Evolutionary conservation across 352 stramenopile genomes (phyloP).

Genomic region (Pythium sp.): DNA sequence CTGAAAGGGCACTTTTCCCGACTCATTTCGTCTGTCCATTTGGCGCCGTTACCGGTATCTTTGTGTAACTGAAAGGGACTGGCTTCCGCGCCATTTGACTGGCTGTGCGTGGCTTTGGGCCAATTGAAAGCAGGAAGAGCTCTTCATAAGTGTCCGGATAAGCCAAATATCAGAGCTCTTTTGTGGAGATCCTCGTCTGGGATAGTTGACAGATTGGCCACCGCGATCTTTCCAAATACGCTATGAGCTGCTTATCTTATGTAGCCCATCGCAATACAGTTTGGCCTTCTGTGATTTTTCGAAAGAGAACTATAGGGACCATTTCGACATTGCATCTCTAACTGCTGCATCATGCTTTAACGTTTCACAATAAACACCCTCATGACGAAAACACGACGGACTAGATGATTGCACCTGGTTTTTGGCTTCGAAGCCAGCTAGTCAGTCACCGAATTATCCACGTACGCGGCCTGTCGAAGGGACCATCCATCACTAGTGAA

Average conservation of each 20-base stretch:
- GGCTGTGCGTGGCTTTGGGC: not conserved
- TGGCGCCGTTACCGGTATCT: not conserved
- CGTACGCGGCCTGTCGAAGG: not conserved
- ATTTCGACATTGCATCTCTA: not conserved
- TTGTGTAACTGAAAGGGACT: not conserved
- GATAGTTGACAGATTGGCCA: not conserved
- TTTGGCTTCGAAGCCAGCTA: not conserved
- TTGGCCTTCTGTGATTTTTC: not conserved
- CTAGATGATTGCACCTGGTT: not conserved
- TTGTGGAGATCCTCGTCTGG: not conserved
- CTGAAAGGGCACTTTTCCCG: not conserved
- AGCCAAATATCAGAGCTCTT: not conserved
- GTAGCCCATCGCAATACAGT: not conserved
- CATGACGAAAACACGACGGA: not conserved
- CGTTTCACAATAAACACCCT: not conserved
- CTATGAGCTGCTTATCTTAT: not conserved
- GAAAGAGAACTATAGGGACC: not conserved
- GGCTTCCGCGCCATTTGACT: not conserved
- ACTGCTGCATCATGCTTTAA: not conserved
- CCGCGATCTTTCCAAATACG: not conserved
- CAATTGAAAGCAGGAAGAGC: not conserved
- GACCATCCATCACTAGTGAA: not conserved
- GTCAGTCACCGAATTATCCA: not conserved
- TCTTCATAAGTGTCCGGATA: not conserved
- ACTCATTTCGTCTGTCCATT: conserved; percentile 1